These are phyloP conservation scores for Fusarium hostae DNA, from an alignment of 2,329 filamentous ascomycete genomes.

Conservation along the genomic window DNA sequence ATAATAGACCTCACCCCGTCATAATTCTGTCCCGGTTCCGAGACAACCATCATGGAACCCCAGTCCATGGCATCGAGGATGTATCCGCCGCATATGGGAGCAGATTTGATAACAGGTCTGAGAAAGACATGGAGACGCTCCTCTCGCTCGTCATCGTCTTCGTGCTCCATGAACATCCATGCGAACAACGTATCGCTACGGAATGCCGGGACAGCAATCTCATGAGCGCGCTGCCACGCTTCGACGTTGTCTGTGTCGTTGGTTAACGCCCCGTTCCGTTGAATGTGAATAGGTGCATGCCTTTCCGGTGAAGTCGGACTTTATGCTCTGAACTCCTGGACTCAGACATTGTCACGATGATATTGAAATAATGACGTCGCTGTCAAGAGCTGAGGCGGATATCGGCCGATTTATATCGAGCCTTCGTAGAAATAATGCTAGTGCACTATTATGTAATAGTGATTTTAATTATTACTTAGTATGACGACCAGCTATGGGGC, in stretches of 20 bases:
- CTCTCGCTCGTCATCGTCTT: neutral
- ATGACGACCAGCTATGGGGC: too few species aligned
- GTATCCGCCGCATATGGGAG: neutral
- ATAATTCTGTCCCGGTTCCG: conserved; percentile 19
- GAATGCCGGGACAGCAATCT: neutral
- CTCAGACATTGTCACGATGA: neutral
- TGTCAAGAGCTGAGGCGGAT: neutral
- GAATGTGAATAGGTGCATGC: neutral
- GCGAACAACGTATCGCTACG: neutral
- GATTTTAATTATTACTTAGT: too few species aligned
- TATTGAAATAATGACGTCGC: neutral
- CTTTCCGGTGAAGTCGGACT: neutral
- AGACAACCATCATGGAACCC: conserved; percentile 20
- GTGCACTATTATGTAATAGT: too few species aligned
- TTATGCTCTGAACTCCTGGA: neutral
- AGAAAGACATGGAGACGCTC: neutral
- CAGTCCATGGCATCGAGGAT: conserved; percentile 14
- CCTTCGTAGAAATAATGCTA: too few species aligned
- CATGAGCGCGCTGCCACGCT: neutral
- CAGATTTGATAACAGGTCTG: neutral
- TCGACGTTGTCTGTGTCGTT: neutral
- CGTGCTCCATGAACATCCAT: neutral
- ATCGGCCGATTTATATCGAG: neutral
- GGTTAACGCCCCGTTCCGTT: neutral
- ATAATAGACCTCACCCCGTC: conserved; percentile 3